phyloP scores from a whole-genome alignment of 768 basidiomycete genomes.

The Tubosaeta sp. region DNA sequence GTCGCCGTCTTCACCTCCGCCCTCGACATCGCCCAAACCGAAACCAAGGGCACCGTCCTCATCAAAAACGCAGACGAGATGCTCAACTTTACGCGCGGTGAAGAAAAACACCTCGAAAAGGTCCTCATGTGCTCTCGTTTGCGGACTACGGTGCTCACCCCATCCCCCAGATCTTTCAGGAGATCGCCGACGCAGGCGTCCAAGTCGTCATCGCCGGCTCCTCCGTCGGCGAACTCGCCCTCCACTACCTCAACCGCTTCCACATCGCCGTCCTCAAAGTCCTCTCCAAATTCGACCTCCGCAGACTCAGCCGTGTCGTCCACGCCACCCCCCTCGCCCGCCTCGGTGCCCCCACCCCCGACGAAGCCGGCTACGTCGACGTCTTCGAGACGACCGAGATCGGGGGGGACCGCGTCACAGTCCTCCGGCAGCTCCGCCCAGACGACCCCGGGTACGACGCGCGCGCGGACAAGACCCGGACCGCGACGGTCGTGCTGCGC shows the following conservation, averaged over 20 bases:
- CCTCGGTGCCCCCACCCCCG: constrained; percentile 91
- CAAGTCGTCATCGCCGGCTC: constrained; percentile 93
- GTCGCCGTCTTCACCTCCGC: constrained; percentile 94
- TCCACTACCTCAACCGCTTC: constrained; percentile 94
- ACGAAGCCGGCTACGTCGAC: constrained; percentile 93
- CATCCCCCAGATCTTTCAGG: constrained; percentile 76
- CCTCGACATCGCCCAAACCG: constrained; percentile 92
- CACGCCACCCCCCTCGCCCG: constrained; percentile 95
- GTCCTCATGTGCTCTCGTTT: constrained; percentile 26
- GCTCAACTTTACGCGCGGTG: constrained; percentile 93
- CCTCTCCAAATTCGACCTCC: constrained; percentile 95
- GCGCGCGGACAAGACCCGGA: constrained; percentile 70
- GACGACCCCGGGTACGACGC: constrained; percentile 63
- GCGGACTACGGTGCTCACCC: background rate
- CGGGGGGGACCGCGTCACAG: constrained; percentile 96
- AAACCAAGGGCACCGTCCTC: constrained; percentile 97
- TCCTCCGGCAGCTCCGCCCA: constrained; percentile 74
- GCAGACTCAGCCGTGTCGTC: constrained; percentile 90
- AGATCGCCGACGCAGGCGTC: constrained; percentile 94
- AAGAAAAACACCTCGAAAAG: constrained; percentile 96
- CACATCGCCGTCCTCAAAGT: constrained; percentile 95
- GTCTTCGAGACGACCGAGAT: constrained; percentile 95
- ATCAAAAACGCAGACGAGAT: constrained; percentile 95
- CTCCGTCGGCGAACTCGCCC: constrained; percentile 88
- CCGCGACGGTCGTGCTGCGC: constrained; percentile 91